A percentile compares a stretch with the other conserved stretches of the same genome.
These are phyloP conservation scores for Usnea hakonensis DNA, from an alignment of 495 filamentous ascomycete genomes.

Conservation along the genomic window DNA sequence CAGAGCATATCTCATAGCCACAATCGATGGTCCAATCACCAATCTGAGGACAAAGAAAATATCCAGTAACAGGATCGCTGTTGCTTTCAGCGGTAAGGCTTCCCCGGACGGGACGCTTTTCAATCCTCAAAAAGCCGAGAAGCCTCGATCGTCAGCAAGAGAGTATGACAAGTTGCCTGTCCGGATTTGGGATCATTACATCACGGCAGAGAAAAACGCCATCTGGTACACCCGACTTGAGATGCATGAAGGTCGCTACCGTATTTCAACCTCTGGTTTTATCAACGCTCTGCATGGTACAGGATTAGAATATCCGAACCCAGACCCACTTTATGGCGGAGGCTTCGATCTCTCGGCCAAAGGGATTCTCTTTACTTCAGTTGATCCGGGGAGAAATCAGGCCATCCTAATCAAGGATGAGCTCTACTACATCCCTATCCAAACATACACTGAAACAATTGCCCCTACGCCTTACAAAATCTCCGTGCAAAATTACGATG, in stretches of 20 bases:
- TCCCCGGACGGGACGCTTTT: neutral
- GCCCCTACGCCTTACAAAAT: neutral
- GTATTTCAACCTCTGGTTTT: neutral
- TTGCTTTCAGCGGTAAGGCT: neutral
- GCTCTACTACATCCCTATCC: neutral
- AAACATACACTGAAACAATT: neutral
- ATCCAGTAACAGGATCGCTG: neutral
- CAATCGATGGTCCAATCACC: neutral
- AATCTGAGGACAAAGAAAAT: neutral
- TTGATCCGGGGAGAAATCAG: neutral
- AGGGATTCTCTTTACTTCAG: neutral
- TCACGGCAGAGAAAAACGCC: neutral
- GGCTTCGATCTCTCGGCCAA: neutral
- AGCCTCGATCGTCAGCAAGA: neutral
- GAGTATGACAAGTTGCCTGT: neutral
- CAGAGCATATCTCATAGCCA: neutral
- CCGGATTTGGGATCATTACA: neutral
- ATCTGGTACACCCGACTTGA: neutral
- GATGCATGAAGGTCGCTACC: neutral
- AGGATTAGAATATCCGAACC: neutral
- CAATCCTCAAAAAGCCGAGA: neutral
- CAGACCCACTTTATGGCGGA: neutral
- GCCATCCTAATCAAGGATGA: neutral
- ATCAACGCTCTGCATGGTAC: neutral
- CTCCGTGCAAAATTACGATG: neutral